phyloP scores from a whole-genome alignment of 2,329 filamentous ascomycete genomes.

The Grosmannia serpens region DNA sequence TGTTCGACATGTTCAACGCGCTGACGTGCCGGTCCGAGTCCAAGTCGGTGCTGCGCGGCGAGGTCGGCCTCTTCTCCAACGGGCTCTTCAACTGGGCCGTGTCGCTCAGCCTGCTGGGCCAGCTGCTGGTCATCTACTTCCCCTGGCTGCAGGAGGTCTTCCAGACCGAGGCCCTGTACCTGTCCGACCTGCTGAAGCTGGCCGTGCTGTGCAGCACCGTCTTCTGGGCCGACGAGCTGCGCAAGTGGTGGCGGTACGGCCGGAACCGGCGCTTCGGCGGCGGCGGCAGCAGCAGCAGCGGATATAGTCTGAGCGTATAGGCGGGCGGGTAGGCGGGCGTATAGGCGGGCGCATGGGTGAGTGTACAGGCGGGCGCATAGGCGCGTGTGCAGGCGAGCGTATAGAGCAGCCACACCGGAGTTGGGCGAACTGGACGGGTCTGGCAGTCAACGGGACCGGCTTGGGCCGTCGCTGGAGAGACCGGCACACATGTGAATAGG shows the following conservation, averaged over 20 bases:
- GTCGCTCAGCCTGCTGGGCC: slow-evolving; percentile 69
- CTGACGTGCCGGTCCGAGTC: slow-evolving; percentile 82
- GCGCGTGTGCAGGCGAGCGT: too few species aligned
- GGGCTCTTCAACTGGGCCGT: slow-evolving; percentile 96
- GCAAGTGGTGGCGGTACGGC: slow-evolving; percentile 65
- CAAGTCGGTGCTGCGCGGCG: slow-evolving; percentile 79
- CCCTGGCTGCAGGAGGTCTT: slow-evolving; percentile 90
- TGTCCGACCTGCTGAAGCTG: slow-evolving; percentile 64
- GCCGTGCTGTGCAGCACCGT: slow-evolving; percentile 73
- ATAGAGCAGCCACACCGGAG: too few species aligned
- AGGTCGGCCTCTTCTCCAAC: slow-evolving; percentile 74
- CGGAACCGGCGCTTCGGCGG: slow-evolving; percentile 44
- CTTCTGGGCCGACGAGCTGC: slow-evolving; percentile 86
- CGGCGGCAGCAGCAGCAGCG: slow-evolving; percentile 53
- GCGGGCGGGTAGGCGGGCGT: not conserved
- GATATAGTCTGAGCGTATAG: slow-evolving; percentile 55
- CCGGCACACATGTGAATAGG: too few species aligned
- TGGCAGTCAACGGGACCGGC: too few species aligned
- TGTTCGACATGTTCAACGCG: slow-evolving; percentile 99
- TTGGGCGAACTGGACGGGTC: too few species aligned
- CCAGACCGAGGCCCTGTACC: slow-evolving; percentile 76
- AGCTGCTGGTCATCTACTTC: slow-evolving; percentile 86
- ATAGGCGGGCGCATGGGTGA: not conserved
- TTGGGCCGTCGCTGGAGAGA: too few species aligned
- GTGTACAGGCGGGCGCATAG: too few species aligned